Evolutionary conservation across 805 yeast genomes (phyloP).

Genomic region (Starmerella khaoyaiensis): DNA sequence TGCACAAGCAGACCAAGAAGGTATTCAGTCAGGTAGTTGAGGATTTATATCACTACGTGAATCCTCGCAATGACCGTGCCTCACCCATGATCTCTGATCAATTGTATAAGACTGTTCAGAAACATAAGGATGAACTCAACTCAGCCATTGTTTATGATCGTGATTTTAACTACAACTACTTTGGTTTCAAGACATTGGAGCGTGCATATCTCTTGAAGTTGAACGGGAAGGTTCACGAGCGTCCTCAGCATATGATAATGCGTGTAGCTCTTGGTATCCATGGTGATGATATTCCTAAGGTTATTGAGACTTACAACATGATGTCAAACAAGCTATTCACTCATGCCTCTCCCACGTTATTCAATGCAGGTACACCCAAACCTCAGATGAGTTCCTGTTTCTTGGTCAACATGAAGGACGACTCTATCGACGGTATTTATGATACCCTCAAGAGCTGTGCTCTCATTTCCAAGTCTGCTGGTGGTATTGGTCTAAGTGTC

Average conservation of each 20-base stretch:
- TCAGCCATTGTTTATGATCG: conserved; percentile 62
- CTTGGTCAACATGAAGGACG: conserved; percentile 80
- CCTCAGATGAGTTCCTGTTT: conserved; percentile 88
- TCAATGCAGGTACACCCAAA: conserved; percentile 80
- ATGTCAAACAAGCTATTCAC: conserved; percentile 83
- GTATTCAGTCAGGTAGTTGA: conserved; percentile 66
- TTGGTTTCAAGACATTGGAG: conserved; percentile 86
- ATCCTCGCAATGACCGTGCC: conserved; percentile 61
- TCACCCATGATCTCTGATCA: conserved; percentile 61
- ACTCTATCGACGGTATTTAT: conserved; percentile 90
- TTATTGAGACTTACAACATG: conserved; percentile 67
- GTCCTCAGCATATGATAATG: conserved; percentile 83
- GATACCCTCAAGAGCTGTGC: conserved; percentile 82
- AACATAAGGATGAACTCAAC: conserved; percentile 54
- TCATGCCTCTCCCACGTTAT: conserved; percentile 91
- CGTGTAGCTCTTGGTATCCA: conserved; percentile 90
- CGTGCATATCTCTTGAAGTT: conserved; percentile 67
- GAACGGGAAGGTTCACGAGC: conserved; percentile 60
- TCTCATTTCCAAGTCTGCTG: conserved; percentile 83
- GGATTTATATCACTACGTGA: conserved; percentile 61
- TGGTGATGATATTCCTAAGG: conserved; percentile 49
- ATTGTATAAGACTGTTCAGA: conserved; percentile 48
- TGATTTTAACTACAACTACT: conserved; percentile 67
- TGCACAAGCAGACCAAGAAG: conserved; percentile 88
- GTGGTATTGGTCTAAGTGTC: conserved; percentile 86